Evolutionary conservation across 2,329 filamentous ascomycete genomes (phyloP).

Genomic region (Claviceps paspali): DNA sequence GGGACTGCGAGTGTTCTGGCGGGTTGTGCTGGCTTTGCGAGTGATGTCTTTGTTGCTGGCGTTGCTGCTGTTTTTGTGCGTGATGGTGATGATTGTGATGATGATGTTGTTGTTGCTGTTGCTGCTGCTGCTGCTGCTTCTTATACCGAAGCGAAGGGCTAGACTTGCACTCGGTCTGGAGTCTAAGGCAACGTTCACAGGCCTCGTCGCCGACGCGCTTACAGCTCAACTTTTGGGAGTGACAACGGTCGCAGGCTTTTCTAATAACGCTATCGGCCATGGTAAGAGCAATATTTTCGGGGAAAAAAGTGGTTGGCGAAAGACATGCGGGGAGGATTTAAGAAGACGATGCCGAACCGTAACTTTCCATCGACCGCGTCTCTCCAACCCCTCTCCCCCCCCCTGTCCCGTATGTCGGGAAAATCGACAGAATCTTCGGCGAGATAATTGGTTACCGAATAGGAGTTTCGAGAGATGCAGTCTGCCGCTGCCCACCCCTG

Average conservation of each 20-base stretch:
- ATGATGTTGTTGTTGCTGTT: constrained; percentile 7
- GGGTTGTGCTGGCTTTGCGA: constrained; percentile 4
- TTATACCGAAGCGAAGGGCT: constrained; percentile 26
- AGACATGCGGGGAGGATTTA: constrained; percentile 16
- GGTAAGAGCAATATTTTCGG: constrained; percentile 14
- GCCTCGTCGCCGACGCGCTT: constrained; percentile 24
- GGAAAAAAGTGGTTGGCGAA: constrained; percentile 9
- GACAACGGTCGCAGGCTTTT: constrained; percentile 32
- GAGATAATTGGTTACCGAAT: constrained; percentile 7
- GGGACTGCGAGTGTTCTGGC: constrained; percentile 3
- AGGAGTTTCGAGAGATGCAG: constrained; percentile 5
- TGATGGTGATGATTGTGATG: constrained; percentile 15
- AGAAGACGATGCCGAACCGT: constrained; percentile 11
- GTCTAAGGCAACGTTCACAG: constrained; percentile 26
- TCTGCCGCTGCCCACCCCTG: constrained; percentile 5
- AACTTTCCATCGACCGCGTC: constrained; percentile 5
- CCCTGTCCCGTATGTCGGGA: not conserved
- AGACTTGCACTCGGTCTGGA: constrained; percentile 27
- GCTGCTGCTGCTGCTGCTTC: constrained; percentile 18
- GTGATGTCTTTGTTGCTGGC: constrained; percentile 6
- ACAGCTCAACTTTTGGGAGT: constrained; percentile 30
- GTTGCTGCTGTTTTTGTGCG: constrained; percentile 8
- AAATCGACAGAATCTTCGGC: constrained; percentile 4
- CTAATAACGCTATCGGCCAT: constrained; percentile 25
- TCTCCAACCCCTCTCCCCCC: constrained; percentile 2